Conservation (phyloP, 1,284 basidiomycete genomes). For the Leccinum insolens region DNA sequence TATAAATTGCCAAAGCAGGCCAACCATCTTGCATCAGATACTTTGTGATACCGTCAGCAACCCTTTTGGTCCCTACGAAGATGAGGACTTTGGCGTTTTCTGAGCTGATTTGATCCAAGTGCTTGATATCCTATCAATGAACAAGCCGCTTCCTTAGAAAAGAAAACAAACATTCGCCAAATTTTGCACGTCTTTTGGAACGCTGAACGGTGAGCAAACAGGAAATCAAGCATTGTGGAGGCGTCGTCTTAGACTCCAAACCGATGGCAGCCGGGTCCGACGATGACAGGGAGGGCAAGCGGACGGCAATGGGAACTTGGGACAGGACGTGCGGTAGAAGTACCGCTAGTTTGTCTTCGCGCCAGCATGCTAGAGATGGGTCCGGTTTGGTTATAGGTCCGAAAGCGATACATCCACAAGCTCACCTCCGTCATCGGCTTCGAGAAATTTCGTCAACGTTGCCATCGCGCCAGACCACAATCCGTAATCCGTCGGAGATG, state of each 20-base stretch:
- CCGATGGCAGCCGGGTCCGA: not conserved
- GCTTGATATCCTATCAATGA: no score
- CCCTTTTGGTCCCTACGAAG: no score
- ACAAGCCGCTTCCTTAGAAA: no score
- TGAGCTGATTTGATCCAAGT: no score
- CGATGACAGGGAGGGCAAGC: not conserved
- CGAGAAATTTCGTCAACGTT: slow-evolving; percentile 72
- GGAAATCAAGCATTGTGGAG: slow-evolving; percentile 15
- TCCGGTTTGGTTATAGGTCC: not conserved
- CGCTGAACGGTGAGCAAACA: slow-evolving; percentile 30
- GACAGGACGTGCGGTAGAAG: slow-evolving; percentile 30
- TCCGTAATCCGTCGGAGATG: slow-evolving; percentile 31
- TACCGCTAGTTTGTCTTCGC: slow-evolving; percentile 71
- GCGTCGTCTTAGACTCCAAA: slow-evolving; percentile 8
- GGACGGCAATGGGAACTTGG: slow-evolving; percentile 25
- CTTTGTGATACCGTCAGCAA: no score
- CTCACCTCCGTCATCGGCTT: slow-evolving; percentile 82
- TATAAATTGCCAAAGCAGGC: no score
- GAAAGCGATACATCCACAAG: slow-evolving; percentile 7
- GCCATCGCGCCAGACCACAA: slow-evolving; percentile 73
- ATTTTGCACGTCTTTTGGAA: no score
- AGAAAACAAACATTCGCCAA: no score
- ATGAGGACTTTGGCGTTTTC: no score
- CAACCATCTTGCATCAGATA: no score
- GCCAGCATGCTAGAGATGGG: slow-evolving; percentile 78